Percentiles rank a stretch among this genome's conserved stretches.
These are phyloP conservation scores for Cyclostephanos tholiformis DNA, from an alignment of 108 stramenopile genomes.

Conservation along the genomic window DNA sequence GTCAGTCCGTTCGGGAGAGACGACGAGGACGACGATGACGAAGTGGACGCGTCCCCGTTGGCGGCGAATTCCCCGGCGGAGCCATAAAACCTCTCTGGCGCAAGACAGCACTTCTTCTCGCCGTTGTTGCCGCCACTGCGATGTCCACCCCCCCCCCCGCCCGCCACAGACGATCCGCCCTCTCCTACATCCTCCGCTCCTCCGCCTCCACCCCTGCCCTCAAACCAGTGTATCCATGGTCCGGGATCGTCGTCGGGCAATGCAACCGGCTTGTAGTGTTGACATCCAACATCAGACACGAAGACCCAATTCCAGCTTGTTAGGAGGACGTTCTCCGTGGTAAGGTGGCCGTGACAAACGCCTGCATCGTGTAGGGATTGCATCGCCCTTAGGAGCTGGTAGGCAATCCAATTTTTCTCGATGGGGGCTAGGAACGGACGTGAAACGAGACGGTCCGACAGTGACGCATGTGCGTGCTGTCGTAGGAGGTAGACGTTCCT, in stretches of 20 bases:
- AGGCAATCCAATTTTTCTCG: constrained; percentile 94
- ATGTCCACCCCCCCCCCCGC: neutral
- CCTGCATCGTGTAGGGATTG: constrained; percentile 79
- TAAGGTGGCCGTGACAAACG: constrained; percentile 93
- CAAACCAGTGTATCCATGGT: constrained; percentile 94
- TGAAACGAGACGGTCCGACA: constrained; percentile 88
- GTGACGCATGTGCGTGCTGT: constrained; percentile 87
- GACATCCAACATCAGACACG: constrained; percentile 90
- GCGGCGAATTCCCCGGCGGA: constrained; percentile 16
- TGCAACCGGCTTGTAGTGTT: constrained; percentile 79
- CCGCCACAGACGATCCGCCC: neutral
- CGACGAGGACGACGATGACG: neutral
- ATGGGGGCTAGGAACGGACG: constrained; percentile 92
- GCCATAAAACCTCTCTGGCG: constrained; percentile 90
- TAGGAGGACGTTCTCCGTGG: constrained; percentile 92
- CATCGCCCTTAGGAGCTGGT: constrained; percentile 88
- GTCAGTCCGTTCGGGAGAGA: constrained; percentile 50
- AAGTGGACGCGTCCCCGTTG: constrained; percentile 10
- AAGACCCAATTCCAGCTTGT: constrained; percentile 93
- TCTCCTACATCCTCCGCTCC: neutral
- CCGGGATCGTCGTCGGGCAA: constrained; percentile 95
- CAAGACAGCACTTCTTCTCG: constrained; percentile 93
- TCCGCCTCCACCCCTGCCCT: constrained; percentile 49
- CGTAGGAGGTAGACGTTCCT: constrained; percentile 78
- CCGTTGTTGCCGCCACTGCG: constrained; percentile 30